These are phyloP conservation scores for Coleophoma crateriformis DNA, from an alignment of 2,329 filamentous ascomycete genomes.

Conservation along the genomic window DNA sequence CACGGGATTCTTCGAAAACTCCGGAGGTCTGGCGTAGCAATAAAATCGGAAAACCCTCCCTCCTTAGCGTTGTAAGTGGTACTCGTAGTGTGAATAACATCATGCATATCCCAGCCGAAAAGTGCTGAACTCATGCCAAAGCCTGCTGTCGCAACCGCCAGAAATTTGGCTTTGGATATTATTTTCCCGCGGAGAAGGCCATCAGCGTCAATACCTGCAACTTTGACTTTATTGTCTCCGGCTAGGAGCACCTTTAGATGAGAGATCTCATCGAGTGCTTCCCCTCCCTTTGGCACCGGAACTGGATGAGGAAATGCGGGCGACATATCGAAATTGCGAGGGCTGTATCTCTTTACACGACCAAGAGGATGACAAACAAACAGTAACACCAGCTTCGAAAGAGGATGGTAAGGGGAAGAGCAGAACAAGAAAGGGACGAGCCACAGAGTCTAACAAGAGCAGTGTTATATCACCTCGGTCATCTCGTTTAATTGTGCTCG, in stretches of 20 bases:
- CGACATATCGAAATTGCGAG: too few relatives aligned
- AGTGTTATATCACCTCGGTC: too few relatives aligned
- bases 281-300: too few relatives aligned
- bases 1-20: slow-evolving; percentile 83
- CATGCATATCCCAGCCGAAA: slow-evolving; percentile 97
- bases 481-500: too few relatives aligned
- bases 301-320: too few relatives aligned
- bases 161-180: slow-evolving; percentile 87
- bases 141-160: slow-evolving; percentile 70
- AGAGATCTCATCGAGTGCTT: slow-evolving; percentile 27
- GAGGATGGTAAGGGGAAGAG: too few relatives aligned
- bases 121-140: slow-evolving; percentile 94
- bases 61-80: slow-evolving; percentile 82
- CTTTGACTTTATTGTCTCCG: slow-evolving; percentile 74
- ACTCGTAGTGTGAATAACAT: slow-evolving; percentile 81
- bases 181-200: slow-evolving; percentile 85
- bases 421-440: too few relatives aligned
- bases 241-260: slow-evolving; percentile 36
- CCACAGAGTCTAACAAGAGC: too few relatives aligned
- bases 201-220: slow-evolving; percentile 83
- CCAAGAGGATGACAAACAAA: too few relatives aligned
- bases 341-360: too few relatives aligned
- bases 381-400: too few relatives aligned
- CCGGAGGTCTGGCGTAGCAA: slow-evolving; percentile 73
- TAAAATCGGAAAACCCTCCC: slow-evolving; percentile 82